Base-by-base conservation (phyloP, 2,329 filamentous ascomycete species). In the Clarireedia sp. region DNA sequence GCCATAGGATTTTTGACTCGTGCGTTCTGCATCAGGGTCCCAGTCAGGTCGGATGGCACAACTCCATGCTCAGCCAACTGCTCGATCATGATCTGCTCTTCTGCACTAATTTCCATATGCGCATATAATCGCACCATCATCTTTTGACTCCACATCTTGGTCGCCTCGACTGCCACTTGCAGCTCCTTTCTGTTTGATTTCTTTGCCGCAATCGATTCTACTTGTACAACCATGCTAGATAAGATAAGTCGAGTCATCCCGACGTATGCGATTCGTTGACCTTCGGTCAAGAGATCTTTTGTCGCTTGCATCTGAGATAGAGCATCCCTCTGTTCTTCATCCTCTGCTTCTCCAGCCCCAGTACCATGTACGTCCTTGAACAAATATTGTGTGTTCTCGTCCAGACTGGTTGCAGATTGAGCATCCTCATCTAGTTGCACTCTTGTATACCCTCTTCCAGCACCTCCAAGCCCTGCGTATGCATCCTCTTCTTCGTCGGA, bases 81-180 rank as follows among this genome's bases (percentile, higher is more conserved):
- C 73, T 99, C 94, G 63, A 99, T 96, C 94, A 99, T 99, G 70
- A 99, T 78, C 74, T 99, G 94, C 72, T 99, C 94, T 14, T 82
- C 85, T 21, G 86, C 77, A 66, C 85, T 90, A 66, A 99, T 95
- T 58, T 99, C 94, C 94, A 99, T 99, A 71, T 99, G 94, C 12
- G 83, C 76, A 70, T 97, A 99, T 12, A 99, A 71, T 23, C 92
- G 83, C 58, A 96, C 83, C 91, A 99, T 99, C 80, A 96, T 95
- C 74, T 95, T 95, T 70, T 99, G 94, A 55, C 88, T 85, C 92
- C 92, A 99, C 87, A 96, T 96, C 71, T 87, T 87, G 74, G 89
- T 86, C 37, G 85, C 81, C 70, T 96, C 94, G 10, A 83, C 74
- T 0, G 87, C 82, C 58, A 86, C 74, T 29, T 81, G 78, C 10